phyloP scores from a whole-genome alignment of 2,329 filamentous ascomycete genomes.

The Cladophialophora yegresii region DNA sequence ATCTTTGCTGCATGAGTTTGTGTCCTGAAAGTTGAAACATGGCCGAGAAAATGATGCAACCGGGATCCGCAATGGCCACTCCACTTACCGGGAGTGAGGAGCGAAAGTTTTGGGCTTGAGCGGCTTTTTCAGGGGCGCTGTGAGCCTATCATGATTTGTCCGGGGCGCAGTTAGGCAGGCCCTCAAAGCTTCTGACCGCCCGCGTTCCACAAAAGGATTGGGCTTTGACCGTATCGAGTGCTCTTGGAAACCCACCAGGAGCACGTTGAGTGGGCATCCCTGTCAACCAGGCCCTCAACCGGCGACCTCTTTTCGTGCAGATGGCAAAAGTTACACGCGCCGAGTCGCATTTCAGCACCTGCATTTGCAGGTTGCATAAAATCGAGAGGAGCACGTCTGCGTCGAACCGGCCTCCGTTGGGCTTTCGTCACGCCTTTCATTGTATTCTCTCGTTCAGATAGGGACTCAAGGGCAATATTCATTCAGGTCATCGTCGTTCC shows the following conservation, averaged over 20 bases:
- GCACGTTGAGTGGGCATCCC: conserved; percentile 5
- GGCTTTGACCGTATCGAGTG: background rate
- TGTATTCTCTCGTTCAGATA: conserved; percentile 12
- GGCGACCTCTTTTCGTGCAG: conserved; percentile 1
- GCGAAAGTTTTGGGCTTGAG: background rate
- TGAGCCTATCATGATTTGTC: background rate
- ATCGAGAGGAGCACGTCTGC: background rate
- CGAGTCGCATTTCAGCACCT: background rate
- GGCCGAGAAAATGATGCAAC: conserved; percentile 1
- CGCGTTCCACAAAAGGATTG: background rate
- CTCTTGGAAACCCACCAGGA: conserved; percentile 1
- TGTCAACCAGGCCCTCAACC: background rate
- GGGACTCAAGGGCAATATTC: background rate
- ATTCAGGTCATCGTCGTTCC: background rate
- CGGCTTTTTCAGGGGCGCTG: background rate
- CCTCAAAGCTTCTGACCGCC: background rate
- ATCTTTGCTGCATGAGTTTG: background rate
- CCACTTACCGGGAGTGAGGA: background rate
- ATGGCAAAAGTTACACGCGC: background rate
- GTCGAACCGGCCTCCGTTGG: conserved; percentile 9
- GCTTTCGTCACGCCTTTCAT: background rate
- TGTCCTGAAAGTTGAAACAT: background rate
- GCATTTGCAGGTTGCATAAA: conserved; percentile 8
- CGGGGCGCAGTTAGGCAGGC: background rate
- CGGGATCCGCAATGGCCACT: background rate